Conservation (phyloP, 768 basidiomycete species). For the Boletus rubescentipes region DNA sequence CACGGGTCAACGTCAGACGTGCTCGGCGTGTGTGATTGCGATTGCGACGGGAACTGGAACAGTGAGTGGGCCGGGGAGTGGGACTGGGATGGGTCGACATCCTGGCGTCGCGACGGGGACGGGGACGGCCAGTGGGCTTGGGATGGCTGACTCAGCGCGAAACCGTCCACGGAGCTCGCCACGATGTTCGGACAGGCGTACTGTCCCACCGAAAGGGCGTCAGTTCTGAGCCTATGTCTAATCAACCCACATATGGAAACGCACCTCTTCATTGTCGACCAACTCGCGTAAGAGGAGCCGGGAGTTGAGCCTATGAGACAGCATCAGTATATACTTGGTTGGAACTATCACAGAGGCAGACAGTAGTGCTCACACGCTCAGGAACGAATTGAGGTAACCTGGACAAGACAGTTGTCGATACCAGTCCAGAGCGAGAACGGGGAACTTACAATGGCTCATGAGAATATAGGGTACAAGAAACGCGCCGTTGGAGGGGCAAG, state of each 20-base stretch:
- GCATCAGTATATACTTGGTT: not conserved
- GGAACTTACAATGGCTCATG: constrained; percentile 36
- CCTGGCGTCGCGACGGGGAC: not conserved
- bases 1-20: constrained; percentile 1
- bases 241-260: not conserved
- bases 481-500: constrained; percentile 35
- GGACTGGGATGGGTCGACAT: not conserved
- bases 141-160: constrained; percentile 13
- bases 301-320: constrained; percentile 25
- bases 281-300: constrained; percentile 29
- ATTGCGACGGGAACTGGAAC: not conserved
- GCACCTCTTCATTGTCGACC: constrained; percentile 26
- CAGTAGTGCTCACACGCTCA: constrained; percentile 33
- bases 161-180: constrained; percentile 21
- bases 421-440: not conserved
- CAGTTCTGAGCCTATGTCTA: not conserved
- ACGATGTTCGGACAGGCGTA: constrained; percentile 27
- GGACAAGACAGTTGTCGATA: not conserved
- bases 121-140: constrained; percentile 7
- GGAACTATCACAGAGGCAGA: too few relatives aligned
- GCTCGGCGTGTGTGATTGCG: not conserved
- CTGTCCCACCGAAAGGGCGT: constrained; percentile 4
- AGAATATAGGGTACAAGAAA: constrained; percentile 39
- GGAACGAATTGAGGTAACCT: constrained; percentile 40
- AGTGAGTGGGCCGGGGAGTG: not conserved